Evolutionary conservation across 1,284 basidiomycete genomes (phyloP), one percentile per base, ranked within the genome.

Genomic region (Peniophora sp.): DNA sequence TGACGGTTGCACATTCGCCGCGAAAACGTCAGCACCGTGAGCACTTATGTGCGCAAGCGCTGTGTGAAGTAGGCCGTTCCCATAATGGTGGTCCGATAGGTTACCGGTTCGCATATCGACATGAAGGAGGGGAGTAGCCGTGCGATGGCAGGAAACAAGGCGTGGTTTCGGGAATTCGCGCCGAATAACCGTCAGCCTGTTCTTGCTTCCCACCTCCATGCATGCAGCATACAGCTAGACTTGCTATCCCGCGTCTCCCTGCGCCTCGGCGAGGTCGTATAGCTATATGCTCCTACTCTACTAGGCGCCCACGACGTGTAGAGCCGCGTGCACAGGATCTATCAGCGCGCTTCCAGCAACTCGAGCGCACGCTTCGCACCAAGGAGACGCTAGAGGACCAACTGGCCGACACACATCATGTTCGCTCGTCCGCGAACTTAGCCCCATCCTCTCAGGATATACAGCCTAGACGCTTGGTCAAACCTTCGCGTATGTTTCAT

Each of bases 361-460:
- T 88, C 1, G 84, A 86, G 57, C 75, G 71, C 48, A 71, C 73
- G 1, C 55, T 81, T 11, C 66, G 75, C 27, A 71, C 70, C 18
- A 81, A 77, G 60, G 64, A 68, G 51, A 15, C 63, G 72, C 36
- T 59, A 57, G 10, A 60, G 64, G 46, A 64, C 67, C 11, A 64
- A 71, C 22, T 58, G 62, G 11, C 60, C 62, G 5, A 55, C 15
- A 22, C 43, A 20, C 5, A 45, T 24, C 12, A 15, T 22, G 43
- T 45, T 45, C 12, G 20, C 20, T 45, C 43, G 43, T 17, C 39
- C 39, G n/a, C 27, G 37, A n/a, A 8, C 18, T 20, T 17, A 15
- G 37, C 6, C 37, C 15, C n/a, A 60, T 14, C 52, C 52, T 22
- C 44, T 51, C 24, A 45, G 36, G 32, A 32, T 12, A 32, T 6